Conservation (phyloP, 164 flowering plant genomes). For the Annona cherimola region DNA sequence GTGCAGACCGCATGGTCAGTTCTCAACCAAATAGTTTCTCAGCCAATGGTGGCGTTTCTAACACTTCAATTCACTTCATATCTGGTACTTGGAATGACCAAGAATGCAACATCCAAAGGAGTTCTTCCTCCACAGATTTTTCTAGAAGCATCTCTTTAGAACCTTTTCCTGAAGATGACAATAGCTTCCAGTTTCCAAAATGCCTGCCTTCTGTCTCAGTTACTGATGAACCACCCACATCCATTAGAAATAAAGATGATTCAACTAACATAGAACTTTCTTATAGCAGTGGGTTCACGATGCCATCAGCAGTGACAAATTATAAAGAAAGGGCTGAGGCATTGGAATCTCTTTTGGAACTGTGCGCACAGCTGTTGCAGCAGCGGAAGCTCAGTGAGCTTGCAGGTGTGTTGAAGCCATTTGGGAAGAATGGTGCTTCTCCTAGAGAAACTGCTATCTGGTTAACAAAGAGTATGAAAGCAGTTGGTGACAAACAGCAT, state of each 20-base stretch:
- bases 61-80: not conserved
- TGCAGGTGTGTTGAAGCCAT: slow-evolving; percentile 58
- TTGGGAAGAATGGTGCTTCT: slow-evolving; percentile 64
- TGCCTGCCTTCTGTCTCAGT: not conserved
- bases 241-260: not conserved
- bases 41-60: not conserved
- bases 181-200: not conserved
- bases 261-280: not conserved
- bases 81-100: not conserved
- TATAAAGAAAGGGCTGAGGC: slow-evolving; percentile 40
- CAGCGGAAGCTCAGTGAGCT: slow-evolving; percentile 56
- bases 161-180: not conserved
- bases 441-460: slow-evolving; percentile 80
- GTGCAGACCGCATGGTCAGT: not conserved
- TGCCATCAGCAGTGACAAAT: not conserved
- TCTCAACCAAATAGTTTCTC: not conserved
- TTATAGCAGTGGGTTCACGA: not conserved
- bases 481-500: not conserved
- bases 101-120: not conserved
- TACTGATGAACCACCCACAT: not conserved
- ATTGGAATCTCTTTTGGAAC: slow-evolving; percentile 51
- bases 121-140: not conserved
- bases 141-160: not conserved
- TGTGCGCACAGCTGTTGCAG: slow-evolving; percentile 44
- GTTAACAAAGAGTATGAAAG: slow-evolving; percentile 57